Evolutionary conservation across 495 filamentous ascomycete species (phyloP).

Genomic region (Podospora pseudoanserina): DNA sequence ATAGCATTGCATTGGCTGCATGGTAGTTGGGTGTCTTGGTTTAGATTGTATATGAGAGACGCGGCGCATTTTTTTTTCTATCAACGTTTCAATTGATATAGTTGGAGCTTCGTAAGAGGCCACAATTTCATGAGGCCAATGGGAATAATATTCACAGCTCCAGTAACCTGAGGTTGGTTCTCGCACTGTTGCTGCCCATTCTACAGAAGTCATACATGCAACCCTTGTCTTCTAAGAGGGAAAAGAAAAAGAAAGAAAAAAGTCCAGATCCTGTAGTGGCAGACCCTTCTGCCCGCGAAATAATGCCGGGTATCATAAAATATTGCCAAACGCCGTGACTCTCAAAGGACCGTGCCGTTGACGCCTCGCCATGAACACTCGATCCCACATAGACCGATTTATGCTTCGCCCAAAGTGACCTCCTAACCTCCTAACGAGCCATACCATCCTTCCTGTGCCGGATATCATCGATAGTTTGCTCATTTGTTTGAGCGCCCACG

Average conservation of each 20-base stretch:
- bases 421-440: constrained; percentile 13
- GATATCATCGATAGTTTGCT: constrained; percentile 26
- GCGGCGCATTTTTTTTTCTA: not conserved
- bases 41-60: constrained; percentile 6
- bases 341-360: not conserved
- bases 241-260: not conserved
- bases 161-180: not conserved
- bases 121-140: not conserved
- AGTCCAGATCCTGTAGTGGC: not conserved
- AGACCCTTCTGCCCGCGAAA: not conserved
- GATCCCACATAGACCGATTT: not conserved
- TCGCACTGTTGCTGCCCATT: not conserved
- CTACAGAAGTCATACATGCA: not conserved
- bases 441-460: constrained; percentile 24
- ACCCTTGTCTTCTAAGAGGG: not conserved
- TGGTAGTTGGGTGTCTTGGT: constrained; percentile 1
- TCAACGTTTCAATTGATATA: not conserved
- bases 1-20: constrained; percentile 10
- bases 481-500: constrained; percentile 38
- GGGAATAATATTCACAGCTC: not conserved
- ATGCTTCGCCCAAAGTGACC: not conserved
- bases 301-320: constrained; percentile 1
- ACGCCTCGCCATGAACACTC: not conserved
- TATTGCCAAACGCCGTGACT: not conserved
- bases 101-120: not conserved